Base-by-base conservation (phyloP, 2,329 filamentous ascomycete species). In the Arachnomyces sp. region DNA sequence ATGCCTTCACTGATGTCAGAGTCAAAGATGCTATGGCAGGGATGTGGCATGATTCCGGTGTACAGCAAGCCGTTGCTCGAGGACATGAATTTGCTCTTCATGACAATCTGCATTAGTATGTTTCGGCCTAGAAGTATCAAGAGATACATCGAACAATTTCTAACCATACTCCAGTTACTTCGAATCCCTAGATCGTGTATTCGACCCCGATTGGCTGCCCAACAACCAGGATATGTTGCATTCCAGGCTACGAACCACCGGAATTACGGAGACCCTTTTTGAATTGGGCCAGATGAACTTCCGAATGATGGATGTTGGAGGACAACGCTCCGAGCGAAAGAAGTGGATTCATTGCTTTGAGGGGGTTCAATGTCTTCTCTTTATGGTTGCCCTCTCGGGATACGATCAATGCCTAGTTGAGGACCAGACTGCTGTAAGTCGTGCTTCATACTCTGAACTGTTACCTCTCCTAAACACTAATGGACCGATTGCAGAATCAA, bases 311-410 rank as follows among this genome's bases (percentile, higher is more conserved):
- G 88, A 94, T 56, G 88, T 94, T 34, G 88, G 88, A 60, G 88
- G 88, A 43, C 88, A 94, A 61, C 75, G 88, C 53, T 94, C 88
- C 18, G 88, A 94, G 65, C 82, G 88, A 47, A 94, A 94, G 75
- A 94, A 94, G 71, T 94, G 88, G 88, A 94, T 94, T 48, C 88
- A 94, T 62, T 92, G 88, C 59, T 94, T 94, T 59, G 88, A 94
- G 61, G 92, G 92, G 49, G 88, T 94, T 47, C 88, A 92, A 57
- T 89, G 86, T 51, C 73, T 96, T 39, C 72, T 96, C 31, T 96
- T 96, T 67, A 76, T 96, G 50, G 90, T 94, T 38, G 89, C 90
- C 35, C 89, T 96, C 53, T 94, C 88, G 49, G 90, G 90, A 44
- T 96, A 95, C 62, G 90, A 96, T 59, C 92, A 96, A 63, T 94